Percentiles rank a stretch among this genome's conserved stretches.
Conservation (phyloP, 2,329 filamentous ascomycete species). For the Alternaria consortialis region DNA sequence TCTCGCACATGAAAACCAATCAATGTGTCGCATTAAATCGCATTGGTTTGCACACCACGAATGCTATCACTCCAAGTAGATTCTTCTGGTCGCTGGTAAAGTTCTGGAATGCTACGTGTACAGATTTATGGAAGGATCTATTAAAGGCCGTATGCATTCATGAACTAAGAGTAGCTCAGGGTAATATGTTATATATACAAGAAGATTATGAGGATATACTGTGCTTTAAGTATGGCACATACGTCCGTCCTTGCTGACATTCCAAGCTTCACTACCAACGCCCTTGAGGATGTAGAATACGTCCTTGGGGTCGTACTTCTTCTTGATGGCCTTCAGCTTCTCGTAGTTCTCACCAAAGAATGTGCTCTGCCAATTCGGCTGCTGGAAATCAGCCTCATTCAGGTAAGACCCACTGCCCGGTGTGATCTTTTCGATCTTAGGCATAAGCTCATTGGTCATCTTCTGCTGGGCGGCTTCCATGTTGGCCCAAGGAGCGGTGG, state of each 20-base stretch:
- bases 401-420: constrained; percentile 39
- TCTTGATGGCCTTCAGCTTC: constrained; percentile 30
- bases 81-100: not conserved
- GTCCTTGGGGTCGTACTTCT: constrained; percentile 30
- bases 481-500: constrained; percentile 19
- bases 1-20: not conserved
- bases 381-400: constrained; percentile 41
- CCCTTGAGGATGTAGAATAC: constrained; percentile 31
- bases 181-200: not conserved
- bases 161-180: not conserved
- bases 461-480: constrained; percentile 19
- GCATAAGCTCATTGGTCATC: constrained; percentile 37
- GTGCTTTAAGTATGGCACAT: constrained; percentile 17
- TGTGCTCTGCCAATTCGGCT: constrained; percentile 33
- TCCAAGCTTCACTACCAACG: constrained; percentile 36
- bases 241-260: constrained; percentile 18
- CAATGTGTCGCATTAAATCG: too few relatives aligned
- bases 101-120: not conserved
- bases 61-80: not conserved
- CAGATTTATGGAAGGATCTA: not conserved
- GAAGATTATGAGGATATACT: not conserved
- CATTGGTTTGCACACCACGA: not conserved
- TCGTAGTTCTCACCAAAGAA: constrained; percentile 38
- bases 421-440: constrained; percentile 32
- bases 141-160: not conserved